Conservation (phyloP, 352 stramenopile genomes). For the Halophytophthora polymorphica region DNA sequence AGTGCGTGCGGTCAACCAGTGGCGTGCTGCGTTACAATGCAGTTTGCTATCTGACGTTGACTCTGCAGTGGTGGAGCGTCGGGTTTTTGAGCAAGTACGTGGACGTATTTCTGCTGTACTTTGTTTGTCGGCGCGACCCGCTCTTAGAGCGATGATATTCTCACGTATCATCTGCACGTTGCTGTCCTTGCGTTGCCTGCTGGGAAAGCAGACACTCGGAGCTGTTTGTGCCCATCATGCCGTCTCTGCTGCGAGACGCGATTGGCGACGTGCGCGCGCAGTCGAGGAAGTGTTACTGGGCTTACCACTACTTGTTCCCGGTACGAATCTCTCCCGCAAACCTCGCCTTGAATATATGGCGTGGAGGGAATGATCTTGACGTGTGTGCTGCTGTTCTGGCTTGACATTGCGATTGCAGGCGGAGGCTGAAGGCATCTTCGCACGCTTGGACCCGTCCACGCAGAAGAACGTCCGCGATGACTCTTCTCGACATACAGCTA, state of each 20-base stretch:
- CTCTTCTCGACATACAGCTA: constrained; percentile 24
- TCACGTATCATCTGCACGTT: not conserved
- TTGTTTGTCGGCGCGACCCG: not conserved
- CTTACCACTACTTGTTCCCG: constrained; percentile 62
- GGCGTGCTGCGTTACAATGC: constrained; percentile 73
- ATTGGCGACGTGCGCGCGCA: constrained; percentile 71
- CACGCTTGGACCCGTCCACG: constrained; percentile 61
- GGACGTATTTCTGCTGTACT: constrained; percentile 1
- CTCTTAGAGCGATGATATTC: not conserved
- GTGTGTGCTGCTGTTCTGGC: constrained; percentile 2
- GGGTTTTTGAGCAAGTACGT: constrained; percentile 70
- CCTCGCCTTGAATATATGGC: not conserved
- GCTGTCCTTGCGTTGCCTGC: not conserved
- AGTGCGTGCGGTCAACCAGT: constrained; percentile 71
- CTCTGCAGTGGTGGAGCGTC: constrained; percentile 57
- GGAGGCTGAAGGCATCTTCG: constrained; percentile 52
- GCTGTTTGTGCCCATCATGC: constrained; percentile 56
- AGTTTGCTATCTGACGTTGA: constrained; percentile 76
- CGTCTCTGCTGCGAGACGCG: constrained; percentile 60
- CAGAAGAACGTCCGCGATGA: constrained; percentile 59
- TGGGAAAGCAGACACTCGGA: constrained; percentile 41
- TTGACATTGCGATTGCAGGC: constrained; percentile 14
- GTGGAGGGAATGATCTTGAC: not conserved
- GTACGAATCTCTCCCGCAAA: constrained; percentile 19
- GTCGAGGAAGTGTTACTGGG: constrained; percentile 79